Base-by-base conservation (phyloP, 331 rosid genomes). In the Phaseolus coccineus region DNA sequence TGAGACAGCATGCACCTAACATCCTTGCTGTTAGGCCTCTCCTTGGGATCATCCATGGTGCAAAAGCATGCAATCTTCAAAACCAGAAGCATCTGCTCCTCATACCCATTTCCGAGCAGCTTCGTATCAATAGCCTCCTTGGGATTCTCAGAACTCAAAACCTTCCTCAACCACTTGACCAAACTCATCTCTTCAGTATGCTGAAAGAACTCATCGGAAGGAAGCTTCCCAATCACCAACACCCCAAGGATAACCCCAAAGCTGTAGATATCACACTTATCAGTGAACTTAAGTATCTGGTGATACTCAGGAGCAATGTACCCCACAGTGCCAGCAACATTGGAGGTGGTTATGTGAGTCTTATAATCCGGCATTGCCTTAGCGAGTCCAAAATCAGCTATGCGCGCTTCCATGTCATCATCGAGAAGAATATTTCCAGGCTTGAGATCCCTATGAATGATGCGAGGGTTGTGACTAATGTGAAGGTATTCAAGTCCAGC, bases 401-500 rank as follows among this genome's bases (percentile, higher is more conserved):
- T 93, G 5, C 99, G 77, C 10, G 98, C 99, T 52, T 91, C 99
- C 96, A 93, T 89, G 31, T 93, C 88, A 59, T 91, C 99, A 4
- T 96, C 99, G 1, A 96, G 91, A 57, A 96, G 89, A 55, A 93
- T 71, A 11, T 93, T 96, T 24, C 85, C 98, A 0, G 98, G 95
- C 89, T 91, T 89, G 71, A 96, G 90, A 81, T 91, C 98, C 12
- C 99, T 81, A 37, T 96, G 99, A 65, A 93, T 96, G 0, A 96
- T 96, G 8, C 90, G 84, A 0, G 98, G 97, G 67, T 25, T 87
- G 55, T 90, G 98, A 73, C 19, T 9, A 77, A 80, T 0, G 85
- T 96, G 99, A 84, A 96, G 97, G 71, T 96, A 96, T 50, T 96
- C 99, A 52, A 96, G 92, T 61, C 99, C 97, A 0, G 94, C n/a